A percentile compares a stretch with the other conserved stretches of the same genome.
phyloP scores from a whole-genome alignment of 1,284 basidiomycete genomes.

The Trametes pubescens region DNA sequence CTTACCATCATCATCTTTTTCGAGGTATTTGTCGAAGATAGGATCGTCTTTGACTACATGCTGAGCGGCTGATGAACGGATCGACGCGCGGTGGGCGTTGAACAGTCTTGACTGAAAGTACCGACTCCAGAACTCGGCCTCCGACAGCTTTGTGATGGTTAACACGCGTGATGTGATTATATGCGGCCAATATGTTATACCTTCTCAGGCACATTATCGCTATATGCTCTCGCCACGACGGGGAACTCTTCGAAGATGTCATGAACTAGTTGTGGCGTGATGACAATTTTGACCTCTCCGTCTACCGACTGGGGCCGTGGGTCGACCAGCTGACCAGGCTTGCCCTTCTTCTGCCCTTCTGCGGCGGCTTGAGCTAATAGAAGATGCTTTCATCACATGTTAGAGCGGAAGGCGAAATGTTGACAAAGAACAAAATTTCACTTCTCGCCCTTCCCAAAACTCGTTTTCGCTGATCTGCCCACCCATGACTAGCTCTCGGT shows the following conservation, averaged over 20 bases:
- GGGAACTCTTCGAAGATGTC: conserved; percentile 99
- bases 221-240: conserved; percentile 91
- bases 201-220: conserved; percentile 90
- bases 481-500: conserved; percentile 86
- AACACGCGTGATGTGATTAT: conserved; percentile 19
- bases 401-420: conserved; percentile 16
- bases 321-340: conserved; percentile 88
- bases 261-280: conserved; percentile 92
- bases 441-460: conserved; percentile 96
- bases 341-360: conserved; percentile 82
- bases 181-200: conserved; percentile 47
- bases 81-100: conserved; percentile 93
- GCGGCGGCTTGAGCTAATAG: conserved; percentile 75
- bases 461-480: conserved; percentile 90
- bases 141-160: conserved; percentile 66
- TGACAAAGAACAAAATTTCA: conserved; percentile 44
- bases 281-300: conserved; percentile 88
- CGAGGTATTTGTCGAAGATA: conserved; percentile 95
- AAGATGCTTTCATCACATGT: conserved; percentile 58
- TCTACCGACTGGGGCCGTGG: conserved; percentile 85
- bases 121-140: conserved; percentile 94
- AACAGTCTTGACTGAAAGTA: conserved; percentile 97
- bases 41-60: conserved; percentile 91
- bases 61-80: conserved; percentile 85
- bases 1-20: conserved; percentile 93